Evolutionary conservation across 140 eudicot genomes (phyloP), one percentile per base, ranked within the genome.

Genomic region (Anethum foeniculum): DNA sequence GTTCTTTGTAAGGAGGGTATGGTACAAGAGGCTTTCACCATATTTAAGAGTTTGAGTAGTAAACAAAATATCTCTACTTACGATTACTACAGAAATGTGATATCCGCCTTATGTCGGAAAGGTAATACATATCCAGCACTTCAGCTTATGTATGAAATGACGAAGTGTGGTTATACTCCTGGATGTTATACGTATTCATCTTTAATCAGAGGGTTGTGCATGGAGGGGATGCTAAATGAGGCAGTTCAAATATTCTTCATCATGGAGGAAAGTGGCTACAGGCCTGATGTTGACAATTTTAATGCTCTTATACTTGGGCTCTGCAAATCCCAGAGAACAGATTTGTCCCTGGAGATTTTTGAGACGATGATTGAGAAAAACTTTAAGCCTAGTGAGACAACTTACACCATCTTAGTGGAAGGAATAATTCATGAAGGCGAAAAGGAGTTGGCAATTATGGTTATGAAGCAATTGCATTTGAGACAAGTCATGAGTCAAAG

Each of bases 21-120:
- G 96, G 97, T 85, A 48, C 89, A 85, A 34, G 95, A 94, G 88
- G 96, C 97, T 23, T 92, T 90, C 46, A 88, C 95, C 14, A 90
- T 92, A 49, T 83, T 94, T 23, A 88, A 89, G 38, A 82, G 88
- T 80, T 84, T 94, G 80, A 80, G 91, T 78, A 85, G 77, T 51
- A 90, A 81, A 68, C 94, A 88, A n/a, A 86, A 84, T 49, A 81
- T 85, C 2, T 86, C 89, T 18, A 79, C 60, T 65, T 89, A 89
- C 7, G 93, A 90, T 19, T 90, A 87, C 76, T 92, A 85, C 77
- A 85, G 85, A 58, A 80, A 78, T 51, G 94, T 94, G 52, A 80
- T 94, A 62, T 81, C 90, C 0, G 88, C 89, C 52, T 85, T 92
- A 68, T 94, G 98, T 83, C 88, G 86, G 83, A 92, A 90, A 68